phyloP scores from a whole-genome alignment of 2,329 filamentous ascomycete species.

The Thelonectria olida region DNA sequence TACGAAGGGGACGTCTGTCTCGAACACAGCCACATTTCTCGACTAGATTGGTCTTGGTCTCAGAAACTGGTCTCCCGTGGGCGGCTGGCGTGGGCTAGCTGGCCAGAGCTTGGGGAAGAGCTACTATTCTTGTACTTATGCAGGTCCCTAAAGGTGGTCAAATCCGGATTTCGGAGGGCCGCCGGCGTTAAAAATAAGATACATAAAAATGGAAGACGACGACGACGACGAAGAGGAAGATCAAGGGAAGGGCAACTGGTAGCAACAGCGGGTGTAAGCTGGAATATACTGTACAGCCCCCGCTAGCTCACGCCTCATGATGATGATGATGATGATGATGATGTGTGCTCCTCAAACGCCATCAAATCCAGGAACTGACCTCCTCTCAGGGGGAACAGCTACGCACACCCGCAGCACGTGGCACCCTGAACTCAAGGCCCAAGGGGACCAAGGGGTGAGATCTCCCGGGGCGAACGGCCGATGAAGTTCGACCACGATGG shows the following conservation, averaged over 20 bases:
- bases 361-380: not conserved
- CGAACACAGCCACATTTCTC: constrained; percentile 20
- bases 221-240: too few species aligned
- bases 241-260: too few species aligned
- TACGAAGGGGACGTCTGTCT: constrained; percentile 13
- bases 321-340: not conserved
- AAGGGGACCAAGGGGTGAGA: not conserved
- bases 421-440: not conserved
- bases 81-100: not conserved
- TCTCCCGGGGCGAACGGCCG: constrained; percentile 4
- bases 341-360: not conserved
- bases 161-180: not conserved
- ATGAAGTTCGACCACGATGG: not conserved
- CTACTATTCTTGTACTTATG: constrained; percentile 9
- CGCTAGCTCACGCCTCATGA: not conserved
- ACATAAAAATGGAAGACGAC: too few species aligned
- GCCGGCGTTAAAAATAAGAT: constrained; percentile 1
- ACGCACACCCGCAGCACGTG: constrained; percentile 3
- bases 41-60: constrained; percentile 15
- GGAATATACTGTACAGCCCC: not conserved
- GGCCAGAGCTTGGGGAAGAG: constrained; percentile 2
- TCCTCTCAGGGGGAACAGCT: not conserved
- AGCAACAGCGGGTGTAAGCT: too few species aligned
- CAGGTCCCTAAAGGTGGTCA: constrained; percentile 14
- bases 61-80: constrained; percentile 11